These are phyloP conservation scores for Colletotrichum gigasporum DNA, from an alignment of 2,329 filamentous ascomycete genomes.

Conservation along the genomic window DNA sequence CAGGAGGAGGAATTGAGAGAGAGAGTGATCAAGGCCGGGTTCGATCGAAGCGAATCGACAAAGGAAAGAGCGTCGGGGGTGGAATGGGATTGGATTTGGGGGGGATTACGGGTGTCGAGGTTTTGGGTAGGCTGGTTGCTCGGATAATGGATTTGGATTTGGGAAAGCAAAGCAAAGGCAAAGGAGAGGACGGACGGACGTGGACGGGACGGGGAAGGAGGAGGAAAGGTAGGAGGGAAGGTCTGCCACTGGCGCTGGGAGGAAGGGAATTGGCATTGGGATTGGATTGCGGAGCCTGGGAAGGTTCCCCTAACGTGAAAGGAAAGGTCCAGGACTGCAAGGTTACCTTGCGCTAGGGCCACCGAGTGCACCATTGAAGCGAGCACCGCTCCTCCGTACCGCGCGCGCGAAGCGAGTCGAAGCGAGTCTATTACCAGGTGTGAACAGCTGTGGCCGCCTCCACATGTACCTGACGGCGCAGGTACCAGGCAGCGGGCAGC, in stretches of 20 bases:
- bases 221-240: slow-evolving; percentile 14
- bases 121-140: slow-evolving; percentile 26
- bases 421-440: slow-evolving; percentile 10
- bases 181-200: slow-evolving; percentile 31
- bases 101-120: slow-evolving; percentile 27
- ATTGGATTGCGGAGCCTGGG: slow-evolving; percentile 27
- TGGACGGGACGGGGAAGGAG: slow-evolving; percentile 20
- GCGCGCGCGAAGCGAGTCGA: background rate
- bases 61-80: slow-evolving; percentile 34
- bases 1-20: slow-evolving; percentile 13
- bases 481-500: background rate
- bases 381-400: background rate
- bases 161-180: slow-evolving; percentile 32
- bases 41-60: slow-evolving; percentile 34
- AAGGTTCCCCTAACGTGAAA: slow-evolving; percentile 30
- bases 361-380: slow-evolving; percentile 22
- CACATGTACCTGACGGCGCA: background rate
- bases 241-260: background rate
- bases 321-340: slow-evolving; percentile 26
- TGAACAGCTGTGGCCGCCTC: background rate
- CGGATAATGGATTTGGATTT: slow-evolving; percentile 32
- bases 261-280: slow-evolving; percentile 18
- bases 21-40: slow-evolving; percentile 27
- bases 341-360: slow-evolving; percentile 27
- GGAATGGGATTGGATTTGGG: slow-evolving; percentile 24